Base-by-base conservation (phyloP, 345 rosid genomes). In the Firmiana major region DNA sequence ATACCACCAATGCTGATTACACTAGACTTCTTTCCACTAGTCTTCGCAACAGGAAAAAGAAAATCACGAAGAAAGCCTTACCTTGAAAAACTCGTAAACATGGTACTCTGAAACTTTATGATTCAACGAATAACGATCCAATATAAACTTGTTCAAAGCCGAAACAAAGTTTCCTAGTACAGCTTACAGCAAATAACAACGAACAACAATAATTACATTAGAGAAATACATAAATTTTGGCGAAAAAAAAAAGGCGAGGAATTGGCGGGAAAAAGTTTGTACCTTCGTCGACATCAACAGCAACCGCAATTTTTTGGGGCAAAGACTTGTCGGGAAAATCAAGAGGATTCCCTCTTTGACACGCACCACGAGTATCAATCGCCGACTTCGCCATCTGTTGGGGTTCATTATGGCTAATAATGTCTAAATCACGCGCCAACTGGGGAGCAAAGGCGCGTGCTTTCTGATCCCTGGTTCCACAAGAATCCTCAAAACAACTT, bases 231-330 rank as follows among this genome's bases (percentile, higher is more conserved):
- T 11, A 38, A 22, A 60, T 53, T 1, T 45, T 34, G 0, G 85
- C 87, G 93, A 84, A 94, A 94, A 49, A 11, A 46, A 40, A 6
- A 40, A 19, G 19, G 51, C 51, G 46, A 26, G 28, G 43, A 17
- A 9, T 13, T 13, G 31, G 26, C 26, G 19, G 28, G 28, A n/a
- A 48, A 78, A 17, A 57, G 26, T 0, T 13, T 46, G 83, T 82
- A 93, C 99, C 99, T 81, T 96, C 99, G 69, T 93, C 99, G 1
- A 96, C 92, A 72, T 96, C 99, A 60, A 96, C 98, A n/a, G 99
- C 99, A 42, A 96, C 99, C 51, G 86, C 86, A 2, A 92, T 63
- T 80, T 88, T 96, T 73, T 87, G 92, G 0, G 83, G 77, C 17
- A 71, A 67, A 60, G 65, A 80, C 19, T 71, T 71, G 24, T 81